Base-by-base conservation (phyloP, 768 basidiomycete species). In the Rhizopogon roseolus region DNA sequence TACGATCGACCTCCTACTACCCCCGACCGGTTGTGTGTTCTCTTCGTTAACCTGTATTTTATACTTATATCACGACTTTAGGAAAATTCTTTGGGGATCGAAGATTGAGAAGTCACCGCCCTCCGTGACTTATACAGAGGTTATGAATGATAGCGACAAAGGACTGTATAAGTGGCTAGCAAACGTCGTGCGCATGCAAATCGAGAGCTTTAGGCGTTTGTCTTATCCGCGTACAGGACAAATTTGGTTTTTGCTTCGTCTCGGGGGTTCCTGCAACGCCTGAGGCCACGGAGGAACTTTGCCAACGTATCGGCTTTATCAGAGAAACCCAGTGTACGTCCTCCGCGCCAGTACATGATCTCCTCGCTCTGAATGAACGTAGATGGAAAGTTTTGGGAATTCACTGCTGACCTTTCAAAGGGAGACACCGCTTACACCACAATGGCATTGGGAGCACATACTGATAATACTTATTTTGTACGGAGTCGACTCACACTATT, bases 331-430 rank as follows among this genome's bases (percentile, higher is more conserved):
- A 87, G 49, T 86, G 83, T 79, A 52, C 55, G 74, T 54, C 19
- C 32, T 22, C 45, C 13, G 5, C 22, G 60, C 56, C 52, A 45
- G 3, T 4, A 34, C n/a, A 2, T 5, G 11, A 10, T 13, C 57
- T 54, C 56, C 55, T 16, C 10, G 17, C 22, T 46, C 48, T 56
- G 77, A 80, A 64, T 78, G 76, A 74, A 19, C 17, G 69, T 64
- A 94, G 93, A 98, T 62, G 96, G 95, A 34, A 85, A 84, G 54
- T 95, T 98, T 71, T 99, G 96, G 95, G 93, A 98, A 63, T 96
- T 98, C 64, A 97, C 93, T 0, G 84, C 95, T 0, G 86, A 96
- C 64, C 77, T 95, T 19, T 84, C 86, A 16, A 93, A 88, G 62
- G 93, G 93, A 11, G 96, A 99, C 67, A 89, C 93, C 7, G 94